phyloP scores from a whole-genome alignment of 2,329 filamentous ascomycete species.

The Pseudogymnoascus sp. region DNA sequence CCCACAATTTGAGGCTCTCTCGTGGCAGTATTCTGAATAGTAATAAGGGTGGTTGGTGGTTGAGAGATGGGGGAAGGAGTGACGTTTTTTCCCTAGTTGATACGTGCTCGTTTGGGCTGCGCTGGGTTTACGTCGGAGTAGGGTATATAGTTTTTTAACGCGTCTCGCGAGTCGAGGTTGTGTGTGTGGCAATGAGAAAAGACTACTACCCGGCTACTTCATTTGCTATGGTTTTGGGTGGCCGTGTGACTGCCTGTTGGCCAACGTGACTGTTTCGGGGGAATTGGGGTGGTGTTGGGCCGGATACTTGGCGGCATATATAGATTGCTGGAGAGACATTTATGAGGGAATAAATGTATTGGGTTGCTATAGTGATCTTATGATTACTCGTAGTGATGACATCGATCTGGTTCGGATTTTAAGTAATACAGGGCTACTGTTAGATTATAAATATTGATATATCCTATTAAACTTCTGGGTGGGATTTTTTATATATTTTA shows the following conservation, averaged over 20 bases:
- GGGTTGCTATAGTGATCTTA: background rate
- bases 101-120: background rate
- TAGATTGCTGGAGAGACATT: background rate
- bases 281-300: background rate
- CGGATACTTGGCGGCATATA: conserved; percentile 2
- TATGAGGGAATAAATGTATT: background rate
- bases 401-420: background rate
- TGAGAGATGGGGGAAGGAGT: background rate
- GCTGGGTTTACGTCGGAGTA: conserved; percentile 6
- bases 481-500: background rate
- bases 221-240: background rate
- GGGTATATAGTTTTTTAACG: background rate
- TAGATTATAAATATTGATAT: background rate
- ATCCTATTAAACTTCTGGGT: background rate
- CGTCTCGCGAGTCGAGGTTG: background rate
- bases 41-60: conserved; percentile 1
- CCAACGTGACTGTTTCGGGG: background rate
- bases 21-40: conserved; percentile 6
- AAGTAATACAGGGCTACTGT: background rate
- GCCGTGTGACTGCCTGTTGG: background rate
- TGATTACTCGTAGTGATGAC: background rate
- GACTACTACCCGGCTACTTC: background rate
- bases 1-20: conserved; percentile 3
- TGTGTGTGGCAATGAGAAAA: background rate
- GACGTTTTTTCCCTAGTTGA: conserved; percentile 1